Conservation (phyloP, 306 rosid species). For the Castanea mollissima region DNA sequence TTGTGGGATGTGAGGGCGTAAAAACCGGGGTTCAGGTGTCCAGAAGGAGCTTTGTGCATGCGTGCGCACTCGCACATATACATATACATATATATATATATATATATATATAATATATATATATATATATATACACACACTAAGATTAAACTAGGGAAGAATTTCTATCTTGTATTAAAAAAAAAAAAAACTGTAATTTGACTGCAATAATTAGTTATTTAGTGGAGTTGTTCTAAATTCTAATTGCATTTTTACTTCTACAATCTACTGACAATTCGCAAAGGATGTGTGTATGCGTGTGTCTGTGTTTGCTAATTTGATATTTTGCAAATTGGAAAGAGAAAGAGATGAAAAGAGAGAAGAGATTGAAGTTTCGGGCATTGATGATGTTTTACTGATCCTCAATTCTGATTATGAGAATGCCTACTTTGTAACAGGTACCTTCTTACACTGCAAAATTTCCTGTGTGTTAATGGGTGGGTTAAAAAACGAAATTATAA, state of each 20-base stretch:
- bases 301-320: not conserved
- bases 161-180: no score
- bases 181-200: not conserved
- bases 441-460: no score
- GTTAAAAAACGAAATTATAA: no score
- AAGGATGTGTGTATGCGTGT: not conserved
- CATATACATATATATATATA: no score
- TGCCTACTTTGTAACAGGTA: no score
- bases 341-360: slow-evolving; percentile 26
- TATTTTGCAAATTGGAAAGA: slow-evolving; percentile 23
- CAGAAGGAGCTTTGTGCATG: no score
- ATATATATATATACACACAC: no score
- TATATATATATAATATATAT: no score
- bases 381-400: slow-evolving; percentile 23
- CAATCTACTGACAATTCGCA: not conserved
- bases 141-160: accelerated
- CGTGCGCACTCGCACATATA: no score
- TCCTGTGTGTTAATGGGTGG: no score
- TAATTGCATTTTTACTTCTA: not conserved
- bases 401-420: no score
- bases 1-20: no score
- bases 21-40: accelerated
- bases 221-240: not conserved
- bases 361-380: slow-evolving; percentile 40
- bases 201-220: not conserved